Percentiles rank a stretch among this genome's conserved stretches.
Evolutionary conservation across 495 filamentous ascomycete species (phyloP).

Genomic region (Neurospora sublineolata): DNA sequence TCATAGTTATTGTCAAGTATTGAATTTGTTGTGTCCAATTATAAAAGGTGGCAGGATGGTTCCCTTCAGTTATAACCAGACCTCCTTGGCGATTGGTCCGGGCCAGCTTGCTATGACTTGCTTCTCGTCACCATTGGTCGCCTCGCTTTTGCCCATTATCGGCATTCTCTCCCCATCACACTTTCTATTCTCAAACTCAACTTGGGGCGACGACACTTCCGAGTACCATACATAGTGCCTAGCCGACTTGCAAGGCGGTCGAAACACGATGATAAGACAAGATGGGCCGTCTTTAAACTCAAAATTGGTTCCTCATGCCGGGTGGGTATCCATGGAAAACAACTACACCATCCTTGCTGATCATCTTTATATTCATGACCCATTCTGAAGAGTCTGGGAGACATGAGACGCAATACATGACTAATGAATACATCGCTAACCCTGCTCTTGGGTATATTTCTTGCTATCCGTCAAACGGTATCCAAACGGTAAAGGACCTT

Average conservation of each 20-base stretch:
- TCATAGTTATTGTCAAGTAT: background rate
- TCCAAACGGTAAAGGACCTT: background rate
- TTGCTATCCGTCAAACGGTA: background rate
- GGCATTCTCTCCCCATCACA: background rate
- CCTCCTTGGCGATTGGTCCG: background rate
- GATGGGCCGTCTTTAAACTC: background rate
- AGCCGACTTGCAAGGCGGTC: background rate
- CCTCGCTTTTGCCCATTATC: constrained; percentile 7
- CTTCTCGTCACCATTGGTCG: constrained; percentile 5
- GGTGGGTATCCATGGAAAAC: background rate
- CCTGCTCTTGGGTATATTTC: background rate
- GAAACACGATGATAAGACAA: background rate
- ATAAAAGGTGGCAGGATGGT: background rate
- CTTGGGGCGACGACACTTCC: background rate
- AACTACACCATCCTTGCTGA: background rate
- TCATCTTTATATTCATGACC: background rate
- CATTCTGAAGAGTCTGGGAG: background rate
- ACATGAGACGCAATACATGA: background rate
- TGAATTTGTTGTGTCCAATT: background rate
- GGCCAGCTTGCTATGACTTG: constrained; percentile 1
- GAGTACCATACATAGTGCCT: background rate
- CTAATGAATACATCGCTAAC: background rate
- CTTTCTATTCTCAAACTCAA: background rate
- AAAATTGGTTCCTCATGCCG: background rate
- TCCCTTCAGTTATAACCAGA: background rate